These are phyloP conservation scores for Colletotrichum caudatum DNA, from an alignment of 2,329 filamentous ascomycete genomes.

Conservation along the genomic window DNA sequence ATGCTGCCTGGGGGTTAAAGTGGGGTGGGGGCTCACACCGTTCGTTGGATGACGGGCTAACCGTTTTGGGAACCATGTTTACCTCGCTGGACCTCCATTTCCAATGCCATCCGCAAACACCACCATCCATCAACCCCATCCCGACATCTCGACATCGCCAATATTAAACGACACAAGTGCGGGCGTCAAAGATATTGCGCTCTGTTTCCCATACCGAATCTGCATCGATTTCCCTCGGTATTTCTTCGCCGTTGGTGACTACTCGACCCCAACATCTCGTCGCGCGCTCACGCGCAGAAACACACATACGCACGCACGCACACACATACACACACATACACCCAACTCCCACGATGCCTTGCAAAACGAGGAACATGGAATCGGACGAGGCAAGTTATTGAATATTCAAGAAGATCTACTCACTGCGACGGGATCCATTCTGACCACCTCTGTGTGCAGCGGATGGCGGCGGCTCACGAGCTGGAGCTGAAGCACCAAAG, in stretches of 20 bases:
- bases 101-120: slow-evolving; percentile 28
- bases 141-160: slow-evolving; percentile 11
- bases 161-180: slow-evolving; percentile 11
- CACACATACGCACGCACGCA: slow-evolving; percentile 13
- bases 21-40: neutral
- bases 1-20: neutral
- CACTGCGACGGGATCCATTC: neutral
- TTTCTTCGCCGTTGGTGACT: neutral
- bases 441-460: slow-evolving; percentile 50
- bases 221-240: too few species aligned
- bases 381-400: slow-evolving; percentile 35
- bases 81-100: slow-evolving; percentile 39
- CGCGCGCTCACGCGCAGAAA: slow-evolving; percentile 36
- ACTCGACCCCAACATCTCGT: slow-evolving; percentile 1
- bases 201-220: neutral
- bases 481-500: slow-evolving; percentile 79
- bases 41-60: slow-evolving; percentile 14
- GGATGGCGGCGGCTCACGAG: slow-evolving; percentile 59
- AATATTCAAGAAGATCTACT: neutral
- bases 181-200: slow-evolving; percentile 7
- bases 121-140: slow-evolving; percentile 8
- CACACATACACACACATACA: neutral
- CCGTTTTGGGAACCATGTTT: slow-evolving; percentile 49
- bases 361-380: slow-evolving; percentile 41
- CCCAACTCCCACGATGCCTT: slow-evolving; percentile 29